These are phyloP conservation scores for Lolium perenne DNA, from an alignment of 176 grass and related monocot genomes.

Conservation along the genomic window DNA sequence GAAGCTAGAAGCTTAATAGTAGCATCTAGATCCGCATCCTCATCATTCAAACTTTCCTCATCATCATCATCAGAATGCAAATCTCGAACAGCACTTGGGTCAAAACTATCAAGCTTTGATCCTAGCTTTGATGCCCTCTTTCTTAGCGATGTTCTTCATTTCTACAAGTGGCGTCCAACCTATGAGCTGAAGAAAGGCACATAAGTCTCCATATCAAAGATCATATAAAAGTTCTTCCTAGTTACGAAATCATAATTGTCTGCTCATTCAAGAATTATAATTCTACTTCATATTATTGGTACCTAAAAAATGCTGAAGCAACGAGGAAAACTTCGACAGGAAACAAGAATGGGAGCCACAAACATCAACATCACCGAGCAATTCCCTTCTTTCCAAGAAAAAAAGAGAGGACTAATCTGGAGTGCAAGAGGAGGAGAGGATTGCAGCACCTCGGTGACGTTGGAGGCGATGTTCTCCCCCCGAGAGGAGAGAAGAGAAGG, in stretches of 20 bases:
- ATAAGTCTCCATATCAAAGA: not conserved
- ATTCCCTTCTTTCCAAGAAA: too few relatives aligned
- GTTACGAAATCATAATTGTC: not conserved
- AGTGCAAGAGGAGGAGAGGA: too few relatives aligned
- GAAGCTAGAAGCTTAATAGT: too few relatives aligned
- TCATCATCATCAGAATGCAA: too few relatives aligned
- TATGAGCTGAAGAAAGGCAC: conserved; percentile 57
- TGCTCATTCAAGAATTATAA: not conserved
- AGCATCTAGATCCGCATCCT: too few relatives aligned
- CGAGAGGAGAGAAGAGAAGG: conserved; percentile 1
- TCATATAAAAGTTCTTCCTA: not conserved
- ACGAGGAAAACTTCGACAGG: not conserved
- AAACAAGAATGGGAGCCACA: not conserved
- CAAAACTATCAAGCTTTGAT: too few relatives aligned
- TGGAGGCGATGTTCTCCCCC: conserved; percentile 35
- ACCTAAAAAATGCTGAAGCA: not conserved
- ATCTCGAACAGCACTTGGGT: too few relatives aligned
- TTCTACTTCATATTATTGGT: too few relatives aligned
- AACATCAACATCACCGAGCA: not conserved
- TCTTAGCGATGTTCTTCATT: conserved; percentile 55
- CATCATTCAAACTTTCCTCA: too few relatives aligned
- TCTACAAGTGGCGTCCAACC: conserved; percentile 82
- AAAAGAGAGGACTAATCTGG: too few relatives aligned
- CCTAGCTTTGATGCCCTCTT: conserved; percentile 57
- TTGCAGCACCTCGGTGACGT: conserved; percentile 35